phyloP scores from a whole-genome alignment of 2,329 filamentous ascomycete genomes.

The Hypoxylon sp. region DNA sequence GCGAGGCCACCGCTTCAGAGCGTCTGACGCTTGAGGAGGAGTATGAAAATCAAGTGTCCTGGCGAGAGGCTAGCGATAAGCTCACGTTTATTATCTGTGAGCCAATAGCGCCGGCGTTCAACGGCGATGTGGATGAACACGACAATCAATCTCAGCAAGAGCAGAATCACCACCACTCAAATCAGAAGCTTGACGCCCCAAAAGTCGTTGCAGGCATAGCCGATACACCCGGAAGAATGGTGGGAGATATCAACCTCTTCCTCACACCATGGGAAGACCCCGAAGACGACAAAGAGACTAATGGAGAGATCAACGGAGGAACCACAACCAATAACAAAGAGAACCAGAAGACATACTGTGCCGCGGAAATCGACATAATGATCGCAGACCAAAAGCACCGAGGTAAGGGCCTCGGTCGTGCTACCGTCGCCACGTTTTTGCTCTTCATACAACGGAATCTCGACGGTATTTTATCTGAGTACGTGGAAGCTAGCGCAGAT shows the following conservation, averaged over 20 bases:
- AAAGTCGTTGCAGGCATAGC: slow-evolving; percentile 55
- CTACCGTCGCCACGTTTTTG: slow-evolving; percentile 75
- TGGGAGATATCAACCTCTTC: slow-evolving; percentile 87
- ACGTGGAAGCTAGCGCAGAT: slow-evolving; percentile 53
- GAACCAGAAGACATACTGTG: slow-evolving; percentile 46
- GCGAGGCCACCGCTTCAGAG: slow-evolving; percentile 88
- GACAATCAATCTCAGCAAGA: not conserved
- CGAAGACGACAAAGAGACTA: slow-evolving; percentile 42
- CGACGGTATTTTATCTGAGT: slow-evolving; percentile 69
- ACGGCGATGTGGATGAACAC: not conserved
- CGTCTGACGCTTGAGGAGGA: slow-evolving; percentile 84
- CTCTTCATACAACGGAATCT: slow-evolving; percentile 72
- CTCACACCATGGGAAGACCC: slow-evolving; percentile 68
- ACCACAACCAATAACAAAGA: too few relatives aligned
- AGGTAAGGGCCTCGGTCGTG: slow-evolving; percentile 46
- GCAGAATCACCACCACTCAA: not conserved
- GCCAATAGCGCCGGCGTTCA: slow-evolving; percentile 50
- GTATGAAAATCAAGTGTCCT: slow-evolving; percentile 90
- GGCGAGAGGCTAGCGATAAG: slow-evolving; percentile 86
- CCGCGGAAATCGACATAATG: slow-evolving; percentile 54
- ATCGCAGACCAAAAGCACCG: slow-evolving; percentile 48
- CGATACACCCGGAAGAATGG: slow-evolving; percentile 71
- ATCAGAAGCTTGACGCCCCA: not conserved
- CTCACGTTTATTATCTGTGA: slow-evolving; percentile 89
- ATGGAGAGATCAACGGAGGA: slow-evolving; percentile 14